Percentiles rank a stretch among this genome's conserved stretches.
These are phyloP conservation scores for Phytophthora colocasiae DNA, from an alignment of 352 stramenopile species.

Conservation along the genomic window DNA sequence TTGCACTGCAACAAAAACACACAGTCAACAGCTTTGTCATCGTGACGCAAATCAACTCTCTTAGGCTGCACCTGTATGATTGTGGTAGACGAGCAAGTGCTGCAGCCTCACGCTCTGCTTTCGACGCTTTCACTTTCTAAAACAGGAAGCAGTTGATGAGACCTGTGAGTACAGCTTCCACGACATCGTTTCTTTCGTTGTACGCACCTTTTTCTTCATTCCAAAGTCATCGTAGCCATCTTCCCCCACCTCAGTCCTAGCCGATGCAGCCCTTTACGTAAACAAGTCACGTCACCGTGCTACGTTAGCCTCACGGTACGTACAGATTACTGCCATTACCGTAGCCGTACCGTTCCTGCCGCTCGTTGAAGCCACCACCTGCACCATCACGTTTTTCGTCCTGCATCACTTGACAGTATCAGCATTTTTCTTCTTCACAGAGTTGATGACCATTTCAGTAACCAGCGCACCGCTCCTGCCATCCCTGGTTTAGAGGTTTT, in stretches of 20 bases:
- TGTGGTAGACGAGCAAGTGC: constrained; percentile 81
- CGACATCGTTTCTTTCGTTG: not conserved
- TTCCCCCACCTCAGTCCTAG: constrained; percentile 80
- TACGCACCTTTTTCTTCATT: constrained; percentile 78
- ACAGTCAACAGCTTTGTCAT: constrained; percentile 5
- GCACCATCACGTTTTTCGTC: constrained; percentile 82
- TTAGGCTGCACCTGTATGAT: constrained; percentile 66
- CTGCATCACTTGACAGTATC: constrained; percentile 28
- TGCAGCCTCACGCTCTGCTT: constrained; percentile 82
- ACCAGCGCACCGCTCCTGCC: constrained; percentile 52
- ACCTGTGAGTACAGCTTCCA: not conserved
- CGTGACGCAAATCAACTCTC: constrained; percentile 1
- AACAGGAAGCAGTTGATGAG: constrained; percentile 3
- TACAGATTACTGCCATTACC: not conserved
- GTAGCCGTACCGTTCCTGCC: constrained; percentile 71
- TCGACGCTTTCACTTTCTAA: constrained; percentile 72
- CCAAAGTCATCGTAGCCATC: constrained; percentile 91
- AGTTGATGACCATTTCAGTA: not conserved
- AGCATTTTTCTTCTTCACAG: not conserved
- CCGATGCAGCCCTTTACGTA: constrained; percentile 60
- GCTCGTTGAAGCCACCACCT: constrained; percentile 86
- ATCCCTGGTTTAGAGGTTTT: constrained; percentile 82
- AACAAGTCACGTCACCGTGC: constrained; percentile 10
- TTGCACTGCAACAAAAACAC: constrained; percentile 39
- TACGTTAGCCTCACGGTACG: not conserved